Conservation (phyloP, 2,329 filamentous ascomycete genomes). For the Cryphonectria nitschkei region DNA sequence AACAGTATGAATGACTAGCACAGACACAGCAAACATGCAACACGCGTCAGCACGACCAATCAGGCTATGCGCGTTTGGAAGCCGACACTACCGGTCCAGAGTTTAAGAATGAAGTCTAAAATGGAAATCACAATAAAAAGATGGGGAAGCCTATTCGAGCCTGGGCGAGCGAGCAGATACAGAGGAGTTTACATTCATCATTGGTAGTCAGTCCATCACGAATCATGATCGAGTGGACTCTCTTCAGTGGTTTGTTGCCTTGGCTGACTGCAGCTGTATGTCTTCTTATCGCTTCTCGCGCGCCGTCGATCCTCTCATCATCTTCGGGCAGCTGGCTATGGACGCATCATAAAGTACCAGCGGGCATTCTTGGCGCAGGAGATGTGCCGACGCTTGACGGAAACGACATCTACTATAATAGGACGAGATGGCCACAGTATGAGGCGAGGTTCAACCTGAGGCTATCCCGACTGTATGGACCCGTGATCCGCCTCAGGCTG, state of each 20-base stretch:
- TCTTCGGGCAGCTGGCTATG: background rate
- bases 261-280: background rate
- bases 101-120: conserved; percentile 23
- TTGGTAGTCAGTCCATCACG: background rate
- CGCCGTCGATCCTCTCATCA: background rate
- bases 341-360: background rate
- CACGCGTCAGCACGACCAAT: background rate
- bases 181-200: background rate
- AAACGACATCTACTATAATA: conserved; percentile 18
- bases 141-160: conserved; percentile 22
- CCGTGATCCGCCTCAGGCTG: conserved; percentile 18
- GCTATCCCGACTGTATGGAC: conserved; percentile 20
- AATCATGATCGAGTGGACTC: background rate
- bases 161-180: background rate
- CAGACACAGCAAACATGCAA: background rate
- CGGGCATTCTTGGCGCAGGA: background rate
- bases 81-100: background rate
- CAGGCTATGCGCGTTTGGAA: background rate
- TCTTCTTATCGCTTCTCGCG: conserved; percentile 4
- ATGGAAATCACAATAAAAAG: conserved; percentile 26
- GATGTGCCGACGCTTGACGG: conserved; percentile 16
- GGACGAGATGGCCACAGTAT: conserved; percentile 23
- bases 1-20: conserved; percentile 2
- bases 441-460: conserved; percentile 25
- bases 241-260: background rate